Evolutionary conservation across 2,329 filamentous ascomycete genomes (phyloP), one percentile per base, ranked within the genome.

Genomic region (Aspergillus transmontanensis): DNA sequence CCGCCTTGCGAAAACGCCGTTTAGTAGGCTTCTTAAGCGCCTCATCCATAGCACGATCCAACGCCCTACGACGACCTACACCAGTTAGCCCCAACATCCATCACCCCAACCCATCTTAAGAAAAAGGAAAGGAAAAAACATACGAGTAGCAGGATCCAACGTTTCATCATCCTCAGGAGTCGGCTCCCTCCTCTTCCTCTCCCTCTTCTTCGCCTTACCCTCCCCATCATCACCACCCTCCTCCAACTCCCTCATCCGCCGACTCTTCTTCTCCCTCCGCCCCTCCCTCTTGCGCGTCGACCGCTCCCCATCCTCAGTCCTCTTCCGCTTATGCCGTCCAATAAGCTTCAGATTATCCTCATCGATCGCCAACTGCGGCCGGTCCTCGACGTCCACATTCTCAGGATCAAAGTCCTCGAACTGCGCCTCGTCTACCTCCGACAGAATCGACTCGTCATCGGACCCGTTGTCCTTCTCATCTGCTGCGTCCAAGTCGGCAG

Each of bases 1-100:
- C 91, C 83, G 92, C 92, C 83, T 92, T 94, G 67, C 86, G 87
- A 79, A 81, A 81, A 69, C 90, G 85, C 66, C 89, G 85, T 71
- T 92, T 92, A 60, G 83, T 85, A 12, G 91, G 89, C 70, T 91
- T 92, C 82, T 96, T 96, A 71, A 96, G 83, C 1, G 94, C 93
- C 61, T 91, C 91, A 76, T 97, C 92, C 81, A 98, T 92, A 61
- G 92, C 91, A 69, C 89, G 87, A 72, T 97, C 92, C 59, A 99
- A 88, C 23, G 93, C 94, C 69, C 92, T 86, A 71, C 90, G 89
- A 70, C 94, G 88, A 71, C 84, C 86, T 88, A 69, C 51, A 48
- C 34, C 43, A 43, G 46, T 61, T 62, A 57, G 56, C 28, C 28
- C 45, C 34, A 2, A 12, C 32, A 32, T 32, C 30, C 30, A 28